Percentiles rank a stretch among this genome's conserved stretches.
These are phyloP conservation scores for Nakaseomyces sp. DNA, from an alignment of 1,139 yeast genomes.

Conservation along the genomic window DNA sequence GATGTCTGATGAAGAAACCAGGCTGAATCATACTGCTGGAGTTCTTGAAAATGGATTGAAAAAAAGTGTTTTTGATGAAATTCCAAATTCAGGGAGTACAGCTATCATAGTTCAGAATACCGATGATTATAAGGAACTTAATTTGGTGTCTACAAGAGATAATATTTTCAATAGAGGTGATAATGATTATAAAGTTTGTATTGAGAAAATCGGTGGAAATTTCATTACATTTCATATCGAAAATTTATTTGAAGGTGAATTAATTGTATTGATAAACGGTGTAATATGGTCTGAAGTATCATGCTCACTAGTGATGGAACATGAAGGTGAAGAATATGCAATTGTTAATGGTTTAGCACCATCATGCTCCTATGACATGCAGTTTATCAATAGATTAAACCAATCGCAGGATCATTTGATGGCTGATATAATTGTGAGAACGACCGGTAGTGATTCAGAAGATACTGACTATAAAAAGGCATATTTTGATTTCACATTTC, in stretches of 20 bases:
- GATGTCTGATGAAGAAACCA: background rate
- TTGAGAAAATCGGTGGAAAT: slow-evolving; percentile 47
- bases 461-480: slow-evolving; percentile 14
- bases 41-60: slow-evolving; percentile 4
- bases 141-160: slow-evolving; percentile 28
- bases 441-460: slow-evolving; percentile 26
- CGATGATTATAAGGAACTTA: slow-evolving; percentile 32
- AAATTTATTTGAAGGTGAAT: slow-evolving; percentile 34
- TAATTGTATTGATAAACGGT: slow-evolving; percentile 49
- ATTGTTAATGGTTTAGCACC: slow-evolving; percentile 61
- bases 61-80: slow-evolving; percentile 24
- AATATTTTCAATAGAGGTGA: slow-evolving; percentile 24
- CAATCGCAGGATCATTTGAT: slow-evolving; percentile 35
- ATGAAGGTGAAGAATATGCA: slow-evolving; percentile 36
- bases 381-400: slow-evolving; percentile 39
- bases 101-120: slow-evolving; percentile 35
- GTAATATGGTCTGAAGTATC: slow-evolving; percentile 51
- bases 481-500: slow-evolving; percentile 26
- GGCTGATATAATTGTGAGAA: slow-evolving; percentile 39
- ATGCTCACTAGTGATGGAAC: slow-evolving; percentile 33
- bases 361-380: slow-evolving; percentile 58
- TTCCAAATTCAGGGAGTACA: slow-evolving; percentile 20
- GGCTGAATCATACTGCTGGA: slow-evolving; percentile 20
- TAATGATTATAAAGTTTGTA: slow-evolving; percentile 35
- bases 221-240: slow-evolving; percentile 41